Evolutionary conservation across 2,329 filamentous ascomycete genomes (phyloP).

Genomic region (Aspergillus ruber): DNA sequence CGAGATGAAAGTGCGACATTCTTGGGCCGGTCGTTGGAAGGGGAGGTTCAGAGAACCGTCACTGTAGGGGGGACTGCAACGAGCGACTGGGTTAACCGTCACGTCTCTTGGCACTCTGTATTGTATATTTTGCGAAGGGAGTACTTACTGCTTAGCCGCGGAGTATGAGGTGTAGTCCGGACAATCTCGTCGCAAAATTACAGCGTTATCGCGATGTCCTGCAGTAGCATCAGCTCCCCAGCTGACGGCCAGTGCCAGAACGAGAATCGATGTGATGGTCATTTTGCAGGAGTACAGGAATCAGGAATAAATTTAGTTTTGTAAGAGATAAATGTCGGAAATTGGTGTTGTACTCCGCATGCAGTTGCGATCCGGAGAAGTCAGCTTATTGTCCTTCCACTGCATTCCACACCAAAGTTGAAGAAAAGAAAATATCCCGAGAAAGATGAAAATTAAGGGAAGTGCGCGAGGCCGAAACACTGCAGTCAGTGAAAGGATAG

Average conservation of each 20-base stretch:
- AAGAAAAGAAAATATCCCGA: not conserved
- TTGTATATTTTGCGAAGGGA: conserved; percentile 1
- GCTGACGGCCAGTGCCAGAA: conserved; percentile 9
- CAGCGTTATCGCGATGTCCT: conserved; percentile 18
- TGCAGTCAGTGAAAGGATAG: not conserved
- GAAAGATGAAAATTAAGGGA: not conserved
- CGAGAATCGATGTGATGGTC: conserved; percentile 4
- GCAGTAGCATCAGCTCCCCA: conserved; percentile 6
- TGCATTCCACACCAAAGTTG: not conserved
- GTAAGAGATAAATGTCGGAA: not conserved
- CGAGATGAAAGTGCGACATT: conserved; percentile 86
- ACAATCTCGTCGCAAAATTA: conserved; percentile 45
- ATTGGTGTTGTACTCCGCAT: not conserved
- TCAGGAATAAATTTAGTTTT: not conserved
- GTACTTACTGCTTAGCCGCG: conserved; percentile 52
- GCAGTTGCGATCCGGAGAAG: not conserved
- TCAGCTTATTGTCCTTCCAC: not conserved
- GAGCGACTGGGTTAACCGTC: not conserved
- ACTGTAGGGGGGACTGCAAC: conserved; percentile 65
- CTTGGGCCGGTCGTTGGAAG: conserved; percentile 72
- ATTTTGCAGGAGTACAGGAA: not conserved
- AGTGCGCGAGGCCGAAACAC: too few species aligned
- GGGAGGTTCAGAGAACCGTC: conserved; percentile 72
- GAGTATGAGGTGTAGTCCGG: conserved; percentile 62
- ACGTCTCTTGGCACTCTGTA: not conserved